These are phyloP conservation scores for Paramecium primaurelia DNA, from an alignment of 73 alveolate genomes.

Conservation along the genomic window DNA sequence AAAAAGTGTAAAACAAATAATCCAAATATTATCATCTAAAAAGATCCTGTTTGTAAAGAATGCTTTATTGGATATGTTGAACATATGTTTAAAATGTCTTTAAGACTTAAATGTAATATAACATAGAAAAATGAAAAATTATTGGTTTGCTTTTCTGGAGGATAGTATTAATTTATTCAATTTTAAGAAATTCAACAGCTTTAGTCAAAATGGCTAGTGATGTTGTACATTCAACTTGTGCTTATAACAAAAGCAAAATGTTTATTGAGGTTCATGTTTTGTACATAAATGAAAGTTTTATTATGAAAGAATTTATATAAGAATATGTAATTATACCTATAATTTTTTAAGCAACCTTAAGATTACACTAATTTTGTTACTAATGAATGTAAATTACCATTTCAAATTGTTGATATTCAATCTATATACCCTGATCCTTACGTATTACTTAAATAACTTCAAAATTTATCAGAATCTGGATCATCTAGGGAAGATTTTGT, in stretches of 20 bases:
- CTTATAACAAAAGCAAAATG: slow-evolving; percentile 1
- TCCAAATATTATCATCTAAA: not conserved
- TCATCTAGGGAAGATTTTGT: not conserved
- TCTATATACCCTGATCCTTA: not conserved
- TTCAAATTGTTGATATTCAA: not conserved
- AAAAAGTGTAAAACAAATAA: not conserved
- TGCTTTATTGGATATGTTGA: slow-evolving; percentile 7
- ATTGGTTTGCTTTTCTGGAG: slow-evolving; percentile 26
- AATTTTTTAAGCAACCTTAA: not conserved
- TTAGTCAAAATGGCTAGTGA: slow-evolving; percentile 4
- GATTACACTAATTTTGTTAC: not conserved
- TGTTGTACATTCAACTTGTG: slow-evolving; percentile 22
- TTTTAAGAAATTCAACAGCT: not conserved
- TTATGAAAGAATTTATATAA: not conserved
- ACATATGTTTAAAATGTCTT: slow-evolving; percentile 9
- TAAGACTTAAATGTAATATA: not conserved
- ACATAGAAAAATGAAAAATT: slow-evolving; percentile 3
- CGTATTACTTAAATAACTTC: not conserved
- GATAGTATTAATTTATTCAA: not conserved
- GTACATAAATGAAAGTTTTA: not conserved
- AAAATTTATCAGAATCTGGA: not conserved
- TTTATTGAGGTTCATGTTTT: not conserved
- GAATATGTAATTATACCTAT: not conserved
- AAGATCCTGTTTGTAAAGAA: not conserved
- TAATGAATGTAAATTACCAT: not conserved